Evolutionary conservation across 73 alveolate genomes (phyloP).

Genomic region (Paraurostyla sp.): DNA sequence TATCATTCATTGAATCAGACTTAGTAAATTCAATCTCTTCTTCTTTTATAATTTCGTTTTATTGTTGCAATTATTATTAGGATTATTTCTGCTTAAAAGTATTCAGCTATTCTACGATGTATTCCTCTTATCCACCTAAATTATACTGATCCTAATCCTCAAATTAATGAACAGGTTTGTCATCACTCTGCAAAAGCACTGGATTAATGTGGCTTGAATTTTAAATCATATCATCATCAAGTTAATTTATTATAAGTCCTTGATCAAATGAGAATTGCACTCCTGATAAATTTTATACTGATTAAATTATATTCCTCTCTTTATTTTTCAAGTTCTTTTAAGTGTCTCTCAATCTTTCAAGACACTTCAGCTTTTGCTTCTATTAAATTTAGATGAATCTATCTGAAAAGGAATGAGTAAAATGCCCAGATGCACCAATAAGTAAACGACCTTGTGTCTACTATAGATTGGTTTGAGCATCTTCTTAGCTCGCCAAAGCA

Average conservation of each 20-base stretch:
- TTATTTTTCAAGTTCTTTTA: neutral
- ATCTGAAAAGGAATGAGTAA: neutral
- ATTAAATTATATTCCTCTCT: neutral
- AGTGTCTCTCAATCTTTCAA: neutral
- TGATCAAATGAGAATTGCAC: neutral
- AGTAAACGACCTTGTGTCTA: neutral
- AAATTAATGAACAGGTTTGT: neutral
- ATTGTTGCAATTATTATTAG: neutral
- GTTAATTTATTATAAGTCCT: neutral
- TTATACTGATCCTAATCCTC: neutral
- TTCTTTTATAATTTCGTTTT: neutral
- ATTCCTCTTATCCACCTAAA: too few relatives aligned
- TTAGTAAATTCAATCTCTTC: neutral
- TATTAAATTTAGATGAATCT: neutral
- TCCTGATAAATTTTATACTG: neutral
- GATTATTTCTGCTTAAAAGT: neutral
- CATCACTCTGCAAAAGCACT: too few relatives aligned
- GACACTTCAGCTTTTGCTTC: neutral
- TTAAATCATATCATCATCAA: too few relatives aligned
- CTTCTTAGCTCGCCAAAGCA: neutral
- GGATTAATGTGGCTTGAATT: too few relatives aligned
- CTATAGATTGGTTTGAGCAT: neutral
- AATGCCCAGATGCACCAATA: neutral
- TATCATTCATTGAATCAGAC: neutral
- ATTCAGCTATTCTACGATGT: neutral